phyloP scores from a whole-genome alignment of 495 filamentous ascomycete genomes.

The Aspergillus ellipticus region DNA sequence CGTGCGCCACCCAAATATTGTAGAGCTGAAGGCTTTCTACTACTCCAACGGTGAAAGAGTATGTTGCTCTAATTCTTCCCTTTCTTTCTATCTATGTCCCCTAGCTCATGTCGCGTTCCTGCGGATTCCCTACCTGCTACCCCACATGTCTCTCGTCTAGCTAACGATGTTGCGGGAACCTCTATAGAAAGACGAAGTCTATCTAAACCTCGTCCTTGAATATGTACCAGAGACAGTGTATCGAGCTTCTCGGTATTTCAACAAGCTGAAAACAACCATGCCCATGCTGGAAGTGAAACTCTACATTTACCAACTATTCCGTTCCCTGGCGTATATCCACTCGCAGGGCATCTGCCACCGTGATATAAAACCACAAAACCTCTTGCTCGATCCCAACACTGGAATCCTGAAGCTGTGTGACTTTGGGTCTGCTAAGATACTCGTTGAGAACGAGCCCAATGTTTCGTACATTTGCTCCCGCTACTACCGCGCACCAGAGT shows the following conservation, averaged over 20 bases:
- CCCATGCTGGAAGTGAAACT: conserved; percentile 97
- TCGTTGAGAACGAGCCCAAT: conserved; percentile 98
- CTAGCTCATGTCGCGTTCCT: neutral
- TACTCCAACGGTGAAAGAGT: conserved; percentile 98
- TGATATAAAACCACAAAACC: conserved; percentile 98
- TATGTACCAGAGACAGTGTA: conserved; percentile 99
- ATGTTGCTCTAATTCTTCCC: conserved; percentile 22
- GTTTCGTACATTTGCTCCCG: conserved; percentile 99
- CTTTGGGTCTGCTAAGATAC: conserved; percentile 97
- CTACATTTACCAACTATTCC: conserved; percentile 99
- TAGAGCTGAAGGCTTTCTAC: conserved; percentile 98
- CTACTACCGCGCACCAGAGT: conserved; percentile 95
- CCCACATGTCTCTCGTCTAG: neutral
- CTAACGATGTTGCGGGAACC: conserved; percentile 13
- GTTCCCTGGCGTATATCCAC: conserved; percentile 97
- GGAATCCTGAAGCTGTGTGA: conserved; percentile 97
- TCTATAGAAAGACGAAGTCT: conserved; percentile 93
- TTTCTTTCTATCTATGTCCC: neutral
- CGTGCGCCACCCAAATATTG: conserved; percentile 96
- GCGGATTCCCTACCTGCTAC: neutral
- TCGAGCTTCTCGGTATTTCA: conserved; percentile 97
- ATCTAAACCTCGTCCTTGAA: conserved; percentile 96
- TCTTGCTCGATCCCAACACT: conserved; percentile 83
- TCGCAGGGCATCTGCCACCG: conserved; percentile 99
- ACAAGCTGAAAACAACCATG: conserved; percentile 99